Percentiles rank a stretch among this genome's conserved stretches.
Evolutionary conservation across 257 asterid species (phyloP).

Genomic region (Nemophila menziesii): DNA sequence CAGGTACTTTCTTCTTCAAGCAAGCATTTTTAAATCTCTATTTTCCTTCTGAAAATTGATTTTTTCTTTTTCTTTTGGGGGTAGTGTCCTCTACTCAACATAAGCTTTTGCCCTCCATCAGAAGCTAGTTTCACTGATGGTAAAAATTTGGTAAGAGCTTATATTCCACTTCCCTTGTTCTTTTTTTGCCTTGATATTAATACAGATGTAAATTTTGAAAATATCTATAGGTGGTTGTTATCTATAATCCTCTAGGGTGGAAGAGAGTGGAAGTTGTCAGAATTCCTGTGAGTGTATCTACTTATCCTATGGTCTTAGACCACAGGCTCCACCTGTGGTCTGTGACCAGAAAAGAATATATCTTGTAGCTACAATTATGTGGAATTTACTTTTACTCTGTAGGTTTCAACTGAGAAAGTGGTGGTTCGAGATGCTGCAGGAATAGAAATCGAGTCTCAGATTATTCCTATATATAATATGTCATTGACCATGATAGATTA

Average conservation of each 20-base stretch:
- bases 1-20: constrained; percentile 35
- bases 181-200: neutral
- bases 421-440: constrained; percentile 61
- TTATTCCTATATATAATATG: constrained; percentile 43
- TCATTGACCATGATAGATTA: constrained; percentile 29
- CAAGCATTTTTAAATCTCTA: neutral
- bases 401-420: constrained; percentile 52
- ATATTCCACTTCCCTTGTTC: neutral
- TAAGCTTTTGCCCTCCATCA: constrained; percentile 44
- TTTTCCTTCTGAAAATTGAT: neutral
- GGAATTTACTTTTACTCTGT: constrained; percentile 12
- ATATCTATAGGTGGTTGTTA: constrained; percentile 43
- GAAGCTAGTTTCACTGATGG: constrained; percentile 27
- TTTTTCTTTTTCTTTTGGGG: constrained; percentile 8
- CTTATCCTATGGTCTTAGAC: no score
- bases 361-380: constrained; percentile 7
- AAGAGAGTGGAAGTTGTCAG: constrained; percentile 56
- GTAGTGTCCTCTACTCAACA: constrained; percentile 45
- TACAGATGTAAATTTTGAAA: no score
- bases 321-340: no score
- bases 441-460: constrained; percentile 53
- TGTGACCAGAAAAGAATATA: no score
- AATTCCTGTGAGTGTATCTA: constrained; percentile 51
- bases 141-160: constrained; percentile 23
- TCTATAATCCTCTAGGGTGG: constrained; percentile 76